A percentile compares a stretch with the other conserved stretches of the same genome.
Evolutionary conservation across 1,284 basidiomycete genomes (phyloP).

Genomic region (Omphalotus olearius): DNA sequence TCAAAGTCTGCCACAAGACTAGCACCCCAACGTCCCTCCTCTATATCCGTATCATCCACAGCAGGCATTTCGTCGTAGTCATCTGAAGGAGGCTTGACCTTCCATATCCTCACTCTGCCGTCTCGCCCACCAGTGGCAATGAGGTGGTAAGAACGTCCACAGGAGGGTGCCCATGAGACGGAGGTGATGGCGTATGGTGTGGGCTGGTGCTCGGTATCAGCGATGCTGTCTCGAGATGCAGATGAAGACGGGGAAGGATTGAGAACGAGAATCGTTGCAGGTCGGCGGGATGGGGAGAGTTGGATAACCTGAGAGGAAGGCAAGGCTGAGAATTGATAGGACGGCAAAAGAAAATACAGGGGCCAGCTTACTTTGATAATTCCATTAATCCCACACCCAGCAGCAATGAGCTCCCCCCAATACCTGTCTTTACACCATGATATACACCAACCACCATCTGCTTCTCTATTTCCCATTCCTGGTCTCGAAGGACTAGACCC

Average conservation of each 20-base stretch:
- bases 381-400: slow-evolving; percentile 67
- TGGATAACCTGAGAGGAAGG: slow-evolving; percentile 44
- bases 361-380: slow-evolving; percentile 59
- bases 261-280: slow-evolving; percentile 36
- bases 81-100: slow-evolving; percentile 51
- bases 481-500: slow-evolving; percentile 41
- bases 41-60: slow-evolving; percentile 30
- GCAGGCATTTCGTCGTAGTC: slow-evolving; percentile 31
- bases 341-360: background rate
- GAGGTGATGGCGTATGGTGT: slow-evolving; percentile 65
- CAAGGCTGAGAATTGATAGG: background rate
- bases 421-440: slow-evolving; percentile 93
- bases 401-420: slow-evolving; percentile 87
- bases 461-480: slow-evolving; percentile 65
- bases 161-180: slow-evolving; percentile 88
- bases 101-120: slow-evolving; percentile 87
- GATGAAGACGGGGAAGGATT: slow-evolving; percentile 30
- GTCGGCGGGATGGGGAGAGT: slow-evolving; percentile 49
- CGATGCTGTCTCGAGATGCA: background rate
- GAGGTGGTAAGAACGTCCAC: slow-evolving; percentile 88
- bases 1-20: slow-evolving; percentile 82
- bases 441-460: slow-evolving; percentile 87
- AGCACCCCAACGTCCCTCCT: slow-evolving; percentile 60
- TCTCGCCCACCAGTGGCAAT: slow-evolving; percentile 86
- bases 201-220: slow-evolving; percentile 26